Conservation (phyloP, 371 early-diverging fungal species). For the Syncephalastrum monosporum region DNA sequence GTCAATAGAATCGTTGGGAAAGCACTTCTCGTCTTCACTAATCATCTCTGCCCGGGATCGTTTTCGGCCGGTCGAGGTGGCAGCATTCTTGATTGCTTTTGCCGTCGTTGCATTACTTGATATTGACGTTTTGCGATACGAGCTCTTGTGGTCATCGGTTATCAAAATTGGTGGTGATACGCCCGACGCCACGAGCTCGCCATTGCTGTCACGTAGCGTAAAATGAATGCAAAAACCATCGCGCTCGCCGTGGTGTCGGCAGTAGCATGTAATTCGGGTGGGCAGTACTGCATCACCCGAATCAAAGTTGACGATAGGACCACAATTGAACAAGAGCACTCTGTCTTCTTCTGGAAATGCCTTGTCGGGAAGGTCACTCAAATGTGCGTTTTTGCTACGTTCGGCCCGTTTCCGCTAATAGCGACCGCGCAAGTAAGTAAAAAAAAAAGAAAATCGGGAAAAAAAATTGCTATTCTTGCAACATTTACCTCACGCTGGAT, state of each 20-base stretch:
- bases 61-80: too few relatives aligned
- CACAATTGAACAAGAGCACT: constrained; percentile 81
- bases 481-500: constrained; percentile 71
- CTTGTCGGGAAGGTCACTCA: constrained; percentile 4
- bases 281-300: constrained; percentile 83
- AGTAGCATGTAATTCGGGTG: constrained; percentile 92
- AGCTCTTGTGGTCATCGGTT: constrained; percentile 92
- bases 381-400: constrained; percentile 35
- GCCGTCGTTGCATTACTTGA: background rate
- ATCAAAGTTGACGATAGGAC: constrained; percentile 77
- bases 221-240: constrained; percentile 83
- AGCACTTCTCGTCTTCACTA: too few relatives aligned
- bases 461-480: background rate
- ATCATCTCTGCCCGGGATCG: too few relatives aligned
- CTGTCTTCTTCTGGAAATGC: constrained; percentile 29
- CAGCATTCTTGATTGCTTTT: background rate
- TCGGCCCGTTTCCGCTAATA: constrained; percentile 46
- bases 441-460: too few relatives aligned
- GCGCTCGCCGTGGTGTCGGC: constrained; percentile 90
- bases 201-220: constrained; percentile 60
- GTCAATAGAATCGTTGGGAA: too few relatives aligned
- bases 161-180: constrained; percentile 89
- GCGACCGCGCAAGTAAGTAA: too few relatives aligned
- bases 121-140: constrained; percentile 27
- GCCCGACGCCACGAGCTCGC: constrained; percentile 70